A percentile compares a stretch with the other conserved stretches of the same genome.
Conservation (phyloP, 495 filamentous ascomycete genomes). For the Talaromyces borbonicus region DNA sequence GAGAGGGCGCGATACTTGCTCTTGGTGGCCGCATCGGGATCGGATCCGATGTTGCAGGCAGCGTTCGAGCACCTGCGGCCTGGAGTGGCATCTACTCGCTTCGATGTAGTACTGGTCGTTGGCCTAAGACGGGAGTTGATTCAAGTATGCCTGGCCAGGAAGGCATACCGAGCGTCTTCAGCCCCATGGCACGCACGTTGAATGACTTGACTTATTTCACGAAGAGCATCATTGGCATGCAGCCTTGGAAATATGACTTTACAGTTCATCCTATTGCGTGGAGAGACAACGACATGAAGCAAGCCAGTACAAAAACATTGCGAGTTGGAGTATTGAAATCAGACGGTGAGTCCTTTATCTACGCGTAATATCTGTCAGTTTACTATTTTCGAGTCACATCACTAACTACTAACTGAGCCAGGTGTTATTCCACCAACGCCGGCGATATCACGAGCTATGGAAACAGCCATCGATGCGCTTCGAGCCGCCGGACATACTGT, state of each 20-base stretch:
- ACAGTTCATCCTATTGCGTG: conserved; percentile 78
- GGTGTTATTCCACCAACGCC: conserved; percentile 79
- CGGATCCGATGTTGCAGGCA: conserved; percentile 90
- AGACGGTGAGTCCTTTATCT: conserved; percentile 45
- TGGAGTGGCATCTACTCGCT: conserved; percentile 86
- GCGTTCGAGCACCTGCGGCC: conserved; percentile 80
- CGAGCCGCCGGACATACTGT: conserved; percentile 64
- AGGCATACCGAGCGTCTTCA: conserved; percentile 81
- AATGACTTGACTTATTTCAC: conserved; percentile 81
- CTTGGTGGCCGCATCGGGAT: conserved; percentile 86
- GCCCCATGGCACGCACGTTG: conserved; percentile 85
- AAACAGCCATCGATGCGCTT: conserved; percentile 58
- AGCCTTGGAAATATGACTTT: conserved; percentile 88
- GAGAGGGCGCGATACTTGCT: conserved; percentile 78
- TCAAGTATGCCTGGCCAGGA: conserved; percentile 96
- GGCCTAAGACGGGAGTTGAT: conserved; percentile 75
- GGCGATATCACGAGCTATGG: conserved; percentile 69
- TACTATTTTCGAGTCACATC: not conserved
- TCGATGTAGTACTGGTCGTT: conserved; percentile 89
- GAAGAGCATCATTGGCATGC: conserved; percentile 65
- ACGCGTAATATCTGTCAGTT: not conserved
- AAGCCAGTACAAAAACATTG: conserved; percentile 51
- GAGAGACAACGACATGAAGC: conserved; percentile 49
- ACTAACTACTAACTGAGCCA: conserved; percentile 11
- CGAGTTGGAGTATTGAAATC: conserved; percentile 68